These are phyloP conservation scores for Alopecurus myosuroides DNA, from an alignment of 176 grass and related monocot genomes.

Conservation along the genomic window DNA sequence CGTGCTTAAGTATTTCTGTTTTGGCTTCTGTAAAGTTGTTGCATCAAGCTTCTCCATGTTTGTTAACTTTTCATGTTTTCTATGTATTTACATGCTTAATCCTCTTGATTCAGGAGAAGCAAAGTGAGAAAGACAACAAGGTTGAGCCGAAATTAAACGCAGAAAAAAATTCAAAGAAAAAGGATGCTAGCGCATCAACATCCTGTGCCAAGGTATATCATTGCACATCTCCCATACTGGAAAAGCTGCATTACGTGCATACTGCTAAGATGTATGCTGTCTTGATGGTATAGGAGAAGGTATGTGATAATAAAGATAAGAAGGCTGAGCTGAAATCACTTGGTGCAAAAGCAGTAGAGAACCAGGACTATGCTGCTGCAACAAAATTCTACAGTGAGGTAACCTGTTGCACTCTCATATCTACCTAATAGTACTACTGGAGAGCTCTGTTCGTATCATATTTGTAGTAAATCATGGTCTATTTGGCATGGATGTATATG, in stretches of 20 bases:
- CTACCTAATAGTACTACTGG: neutral
- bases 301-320: neutral
- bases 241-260: neutral
- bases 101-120: neutral
- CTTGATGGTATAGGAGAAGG: neutral
- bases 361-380: conserved; percentile 12
- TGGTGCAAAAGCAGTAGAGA: conserved; percentile 22
- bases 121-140: neutral
- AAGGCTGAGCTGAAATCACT: conserved; percentile 27
- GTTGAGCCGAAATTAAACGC: neutral
- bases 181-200: neutral
- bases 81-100: neutral
- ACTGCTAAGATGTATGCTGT: neutral
- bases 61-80: neutral
- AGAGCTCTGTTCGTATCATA: neutral
- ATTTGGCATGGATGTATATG: neutral
- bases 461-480: neutral
- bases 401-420: neutral
- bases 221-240: neutral
- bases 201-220: neutral
- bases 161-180: neutral
- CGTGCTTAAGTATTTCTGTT: neutral
- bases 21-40: no score
- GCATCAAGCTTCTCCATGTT: no score
- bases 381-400: conserved; percentile 34